Percentiles rank a stretch among this genome's conserved stretches.
Evolutionary conservation across 1,284 basidiomycete species (phyloP).

Genomic region (Austroboletus olivaceoglutinosus): DNA sequence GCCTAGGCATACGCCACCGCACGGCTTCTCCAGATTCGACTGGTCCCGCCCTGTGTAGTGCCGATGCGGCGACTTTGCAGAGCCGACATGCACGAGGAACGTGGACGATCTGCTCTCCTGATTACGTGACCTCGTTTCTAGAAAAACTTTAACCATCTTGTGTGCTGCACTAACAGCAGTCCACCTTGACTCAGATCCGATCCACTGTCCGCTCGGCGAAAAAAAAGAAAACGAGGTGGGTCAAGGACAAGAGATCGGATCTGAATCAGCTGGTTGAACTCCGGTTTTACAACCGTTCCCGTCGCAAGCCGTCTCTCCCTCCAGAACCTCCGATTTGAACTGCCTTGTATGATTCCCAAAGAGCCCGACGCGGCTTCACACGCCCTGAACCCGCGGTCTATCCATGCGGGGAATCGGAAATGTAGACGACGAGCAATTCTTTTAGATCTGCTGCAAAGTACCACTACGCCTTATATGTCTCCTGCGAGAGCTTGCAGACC

Average conservation of each 20-base stretch:
- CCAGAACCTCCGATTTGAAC: not conserved
- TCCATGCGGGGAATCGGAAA: too few relatives aligned
- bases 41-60: slow-evolving; percentile 8
- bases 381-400: slow-evolving; percentile 7
- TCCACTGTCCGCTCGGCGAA: slow-evolving; percentile 6
- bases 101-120: slow-evolving; percentile 7
- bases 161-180: too few relatives aligned
- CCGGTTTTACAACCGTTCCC: slow-evolving; percentile 19
- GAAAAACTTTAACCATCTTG: too few relatives aligned
- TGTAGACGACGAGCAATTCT: too few relatives aligned
- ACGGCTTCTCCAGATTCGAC: slow-evolving; percentile 1
- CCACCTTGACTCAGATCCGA: slow-evolving; percentile 11
- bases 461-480: too few relatives aligned
- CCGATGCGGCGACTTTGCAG: slow-evolving; percentile 27
- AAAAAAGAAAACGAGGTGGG: slow-evolving; percentile 8
- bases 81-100: not conserved
- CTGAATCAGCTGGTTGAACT: slow-evolving; percentile 8
- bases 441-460: too few relatives aligned
- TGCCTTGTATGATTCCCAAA: slow-evolving; percentile 3
- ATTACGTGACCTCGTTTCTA: slow-evolving; percentile 15
- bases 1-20: not conserved
- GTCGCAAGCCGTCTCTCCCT: slow-evolving; percentile 14
- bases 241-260: slow-evolving; percentile 18
- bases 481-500: not conserved
- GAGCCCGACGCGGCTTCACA: not conserved